Percentiles rank a stretch among this genome's conserved stretches.
These are phyloP conservation scores for Crithidia acanthocephali DNA, from an alignment of 208 protist species.

Conservation along the genomic window DNA sequence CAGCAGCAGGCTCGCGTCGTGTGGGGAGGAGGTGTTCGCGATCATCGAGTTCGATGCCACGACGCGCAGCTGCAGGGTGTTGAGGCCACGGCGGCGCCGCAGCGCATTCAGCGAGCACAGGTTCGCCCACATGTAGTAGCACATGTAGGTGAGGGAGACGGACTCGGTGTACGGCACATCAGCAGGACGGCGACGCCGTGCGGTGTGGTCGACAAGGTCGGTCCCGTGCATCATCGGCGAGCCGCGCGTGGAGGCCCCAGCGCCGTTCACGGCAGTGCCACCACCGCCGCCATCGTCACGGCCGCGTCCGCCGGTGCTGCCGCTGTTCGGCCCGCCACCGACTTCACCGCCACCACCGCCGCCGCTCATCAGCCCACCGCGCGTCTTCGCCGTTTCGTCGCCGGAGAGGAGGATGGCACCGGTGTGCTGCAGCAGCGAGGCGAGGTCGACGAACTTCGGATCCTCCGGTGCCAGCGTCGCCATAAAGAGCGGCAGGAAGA, in stretches of 20 bases:
- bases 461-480: constrained; percentile 95
- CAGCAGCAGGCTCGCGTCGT: constrained; percentile 58
- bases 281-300: not conserved
- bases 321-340: not conserved
- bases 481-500: constrained; percentile 99
- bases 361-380: constrained; percentile 4
- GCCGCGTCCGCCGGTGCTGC: not conserved
- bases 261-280: constrained; percentile 1
- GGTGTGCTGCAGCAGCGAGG: constrained; percentile 93
- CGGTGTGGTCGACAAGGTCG: not conserved
- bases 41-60: constrained; percentile 62
- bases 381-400: constrained; percentile 92
- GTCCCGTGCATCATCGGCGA: not conserved
- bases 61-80: constrained; percentile 93
- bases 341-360: not conserved
- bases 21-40: constrained; percentile 44
- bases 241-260: not conserved
- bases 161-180: constrained; percentile 98
- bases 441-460: constrained; percentile 89
- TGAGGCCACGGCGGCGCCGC: constrained; percentile 81
- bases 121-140: constrained; percentile 99
- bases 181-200: constrained; percentile 68
- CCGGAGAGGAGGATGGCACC: constrained; percentile 96
- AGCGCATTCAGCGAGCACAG: constrained; percentile 96
- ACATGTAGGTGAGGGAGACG: constrained; percentile 78